Evolutionary conservation across 495 filamentous ascomycete species (phyloP).

Genomic region (Penicillium crystallinum): DNA sequence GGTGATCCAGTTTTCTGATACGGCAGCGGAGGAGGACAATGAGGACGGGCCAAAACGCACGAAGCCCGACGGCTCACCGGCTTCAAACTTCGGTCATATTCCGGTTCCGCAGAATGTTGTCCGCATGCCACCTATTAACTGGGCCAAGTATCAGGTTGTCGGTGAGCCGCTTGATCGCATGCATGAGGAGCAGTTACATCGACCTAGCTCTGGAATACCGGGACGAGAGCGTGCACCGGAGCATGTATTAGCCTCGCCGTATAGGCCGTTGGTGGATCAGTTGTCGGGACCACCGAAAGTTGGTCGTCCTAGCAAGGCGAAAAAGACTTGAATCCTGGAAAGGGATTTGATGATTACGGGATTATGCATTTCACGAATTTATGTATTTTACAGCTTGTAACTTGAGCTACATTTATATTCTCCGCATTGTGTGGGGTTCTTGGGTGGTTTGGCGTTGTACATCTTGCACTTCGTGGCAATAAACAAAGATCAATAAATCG

Average conservation of each 20-base stretch:
- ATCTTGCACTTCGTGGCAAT: not conserved
- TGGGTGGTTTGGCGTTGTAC: not conserved
- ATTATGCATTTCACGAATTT: constrained; percentile 5
- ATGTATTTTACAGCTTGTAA: constrained; percentile 6
- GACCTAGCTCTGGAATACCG: constrained; percentile 57
- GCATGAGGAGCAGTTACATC: constrained; percentile 67
- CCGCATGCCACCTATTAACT: constrained; percentile 81
- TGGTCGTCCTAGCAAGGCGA: constrained; percentile 30
- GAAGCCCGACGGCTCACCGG: constrained; percentile 18
- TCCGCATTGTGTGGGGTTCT: not conserved
- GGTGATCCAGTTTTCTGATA: constrained; percentile 36
- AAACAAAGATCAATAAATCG: not conserved
- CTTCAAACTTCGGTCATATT: constrained; percentile 47
- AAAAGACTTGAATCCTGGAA: constrained; percentile 23
- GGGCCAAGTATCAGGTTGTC: constrained; percentile 81
- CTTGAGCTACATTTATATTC: not conserved
- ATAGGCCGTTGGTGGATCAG: constrained; percentile 63
- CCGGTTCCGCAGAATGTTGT: constrained; percentile 78
- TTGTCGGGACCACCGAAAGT: constrained; percentile 46
- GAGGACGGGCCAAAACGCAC: constrained; percentile 15
- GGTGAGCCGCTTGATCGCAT: constrained; percentile 76
- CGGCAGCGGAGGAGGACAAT: constrained; percentile 33
- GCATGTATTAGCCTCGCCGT: constrained; percentile 64
- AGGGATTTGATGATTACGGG: constrained; percentile 2
- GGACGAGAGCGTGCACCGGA: constrained; percentile 41